Conservation (phyloP, 1,284 basidiomycete genomes). For the Chalciporus sp. region DNA sequence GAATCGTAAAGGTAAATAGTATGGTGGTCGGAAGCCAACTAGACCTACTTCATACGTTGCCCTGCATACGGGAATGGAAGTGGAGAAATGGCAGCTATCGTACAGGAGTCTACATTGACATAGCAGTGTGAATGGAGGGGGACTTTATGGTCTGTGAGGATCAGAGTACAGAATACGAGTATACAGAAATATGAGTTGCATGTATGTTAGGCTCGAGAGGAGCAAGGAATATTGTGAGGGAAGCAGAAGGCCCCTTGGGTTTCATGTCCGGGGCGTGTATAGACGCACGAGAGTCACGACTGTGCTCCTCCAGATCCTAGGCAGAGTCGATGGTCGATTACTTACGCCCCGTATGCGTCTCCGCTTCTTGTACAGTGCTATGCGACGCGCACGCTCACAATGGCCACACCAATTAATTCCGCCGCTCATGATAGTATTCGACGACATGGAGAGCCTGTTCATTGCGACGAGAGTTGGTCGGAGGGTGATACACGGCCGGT, state of each 20-base stretch:
- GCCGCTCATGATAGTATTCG: background rate
- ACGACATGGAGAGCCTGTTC: background rate
- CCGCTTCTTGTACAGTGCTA: background rate
- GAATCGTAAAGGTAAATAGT: background rate
- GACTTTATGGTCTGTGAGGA: background rate
- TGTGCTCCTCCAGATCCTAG: background rate
- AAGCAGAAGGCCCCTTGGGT: background rate
- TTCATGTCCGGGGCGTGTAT: background rate
- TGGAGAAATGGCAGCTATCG: background rate
- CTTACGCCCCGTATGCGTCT: background rate
- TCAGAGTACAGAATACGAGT: background rate
- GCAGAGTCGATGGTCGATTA: conserved; percentile 1
- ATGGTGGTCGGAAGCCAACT: background rate
- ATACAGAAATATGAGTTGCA: background rate
- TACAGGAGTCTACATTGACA: background rate
- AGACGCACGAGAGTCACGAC: no score
- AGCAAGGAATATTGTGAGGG: background rate
- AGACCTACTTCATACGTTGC: background rate
- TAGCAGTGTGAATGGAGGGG: background rate
- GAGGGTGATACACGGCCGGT: background rate
- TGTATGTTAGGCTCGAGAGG: background rate
- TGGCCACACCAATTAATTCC: background rate
- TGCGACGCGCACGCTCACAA: conserved; percentile 2
- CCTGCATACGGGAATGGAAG: background rate
- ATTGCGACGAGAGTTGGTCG: no score